phyloP scores from a whole-genome alignment of 108 stramenopile genomes.

The Aureococcus anophagefferens region DNA sequence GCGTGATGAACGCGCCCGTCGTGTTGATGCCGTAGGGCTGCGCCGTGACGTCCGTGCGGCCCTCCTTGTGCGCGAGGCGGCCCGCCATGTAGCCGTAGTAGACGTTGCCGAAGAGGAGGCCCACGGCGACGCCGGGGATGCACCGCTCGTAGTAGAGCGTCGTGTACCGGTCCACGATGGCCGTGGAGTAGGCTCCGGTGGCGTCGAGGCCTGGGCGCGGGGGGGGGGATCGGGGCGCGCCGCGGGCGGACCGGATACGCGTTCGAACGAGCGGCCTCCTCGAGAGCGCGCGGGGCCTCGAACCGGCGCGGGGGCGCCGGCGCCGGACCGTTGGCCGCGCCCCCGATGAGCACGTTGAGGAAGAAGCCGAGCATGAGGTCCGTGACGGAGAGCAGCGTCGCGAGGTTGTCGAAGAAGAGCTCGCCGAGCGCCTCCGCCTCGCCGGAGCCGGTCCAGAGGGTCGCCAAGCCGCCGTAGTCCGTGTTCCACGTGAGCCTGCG shows the following conservation, averaged over 20 bases:
- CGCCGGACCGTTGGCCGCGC: background rate
- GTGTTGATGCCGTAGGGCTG: conserved; percentile 71
- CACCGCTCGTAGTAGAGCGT: conserved; percentile 43
- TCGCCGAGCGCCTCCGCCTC: conserved; percentile 34
- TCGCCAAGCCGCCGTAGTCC: background rate
- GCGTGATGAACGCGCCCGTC: conserved; percentile 56
- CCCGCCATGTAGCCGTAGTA: conserved; percentile 48
- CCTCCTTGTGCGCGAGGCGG: conserved; percentile 36
- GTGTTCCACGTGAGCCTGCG: background rate
- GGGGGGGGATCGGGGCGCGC: too few relatives aligned
- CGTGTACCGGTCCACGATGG: conserved; percentile 18
- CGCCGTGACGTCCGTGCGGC: conserved; percentile 36
- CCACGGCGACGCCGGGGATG: conserved; percentile 55
- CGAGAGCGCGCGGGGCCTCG: too few relatives aligned
- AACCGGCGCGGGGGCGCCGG: too few relatives aligned
- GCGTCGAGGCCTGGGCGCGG: too few relatives aligned
- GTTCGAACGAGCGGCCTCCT: too few relatives aligned
- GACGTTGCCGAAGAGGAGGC: conserved; percentile 41
- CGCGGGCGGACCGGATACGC: too few relatives aligned
- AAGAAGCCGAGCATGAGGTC: conserved; percentile 37
- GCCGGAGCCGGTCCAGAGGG: conserved; percentile 20
- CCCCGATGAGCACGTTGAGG: background rate
- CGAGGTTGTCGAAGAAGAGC: conserved; percentile 60
- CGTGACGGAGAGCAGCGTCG: conserved; percentile 46
- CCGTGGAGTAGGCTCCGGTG: too few relatives aligned